phyloP scores from a whole-genome alignment of 1,284 basidiomycete species.

The Rhodotorula sp. region DNA sequence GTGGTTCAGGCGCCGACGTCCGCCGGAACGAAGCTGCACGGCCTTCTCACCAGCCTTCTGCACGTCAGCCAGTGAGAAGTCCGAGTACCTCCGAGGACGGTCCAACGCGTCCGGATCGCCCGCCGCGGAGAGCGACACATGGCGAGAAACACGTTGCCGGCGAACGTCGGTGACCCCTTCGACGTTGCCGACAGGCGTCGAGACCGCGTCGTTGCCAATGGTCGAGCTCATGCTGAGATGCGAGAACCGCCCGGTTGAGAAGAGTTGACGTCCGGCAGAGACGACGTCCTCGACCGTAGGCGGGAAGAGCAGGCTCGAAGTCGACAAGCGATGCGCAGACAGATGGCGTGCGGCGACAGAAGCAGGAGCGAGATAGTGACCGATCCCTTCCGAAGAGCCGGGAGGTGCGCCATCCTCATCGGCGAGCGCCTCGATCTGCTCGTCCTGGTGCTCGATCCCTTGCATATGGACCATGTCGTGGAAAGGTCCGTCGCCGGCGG shows the following conservation, averaged over 20 bases:
- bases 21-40: too few species aligned
- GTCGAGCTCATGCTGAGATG: neutral
- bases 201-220: too few species aligned
- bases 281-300: neutral
- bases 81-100: too few species aligned
- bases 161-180: too few species aligned
- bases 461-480: slow-evolving; percentile 31
- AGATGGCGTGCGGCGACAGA: neutral
- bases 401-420: slow-evolving; percentile 4
- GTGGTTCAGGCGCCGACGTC: neutral
- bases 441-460: slow-evolving; percentile 39
- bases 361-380: too few species aligned
- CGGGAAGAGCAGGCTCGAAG: neutral
- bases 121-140: too few species aligned
- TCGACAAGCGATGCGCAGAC: neutral
- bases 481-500: slow-evolving; percentile 52
- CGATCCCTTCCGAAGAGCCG: too few species aligned
- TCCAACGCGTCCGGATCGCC: too few species aligned
- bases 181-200: too few species aligned
- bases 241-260: neutral
- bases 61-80: too few species aligned
- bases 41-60: too few species aligned
- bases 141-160: too few species aligned
- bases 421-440: slow-evolving; percentile 28
- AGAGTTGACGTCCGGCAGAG: slow-evolving; percentile 1